phyloP scores from a whole-genome alignment of 2,329 filamentous ascomycete species.

The Aphanocladium album region DNA sequence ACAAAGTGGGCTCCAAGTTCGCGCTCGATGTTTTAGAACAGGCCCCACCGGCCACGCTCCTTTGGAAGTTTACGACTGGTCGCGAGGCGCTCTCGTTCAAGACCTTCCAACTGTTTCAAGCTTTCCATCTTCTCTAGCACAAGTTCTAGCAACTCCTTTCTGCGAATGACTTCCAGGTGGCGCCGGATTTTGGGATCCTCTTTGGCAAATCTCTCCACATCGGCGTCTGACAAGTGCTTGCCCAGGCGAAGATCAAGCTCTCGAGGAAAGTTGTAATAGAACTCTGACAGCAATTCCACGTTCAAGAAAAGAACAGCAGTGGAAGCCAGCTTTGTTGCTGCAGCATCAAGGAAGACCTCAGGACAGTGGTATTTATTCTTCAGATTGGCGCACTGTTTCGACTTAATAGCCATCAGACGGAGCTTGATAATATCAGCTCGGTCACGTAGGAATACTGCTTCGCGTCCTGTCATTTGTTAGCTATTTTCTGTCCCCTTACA shows the following conservation, averaged over 20 bases:
- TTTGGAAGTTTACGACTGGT: conserved; percentile 27
- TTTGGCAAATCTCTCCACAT: conserved; percentile 85
- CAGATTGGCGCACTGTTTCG: conserved; percentile 76
- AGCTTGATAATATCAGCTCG: conserved; percentile 86
- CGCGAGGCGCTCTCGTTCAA: conserved; percentile 52
- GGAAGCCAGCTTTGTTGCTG: conserved; percentile 87
- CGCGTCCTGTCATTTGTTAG: conserved; percentile 59
- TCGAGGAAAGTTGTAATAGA: conserved; percentile 95
- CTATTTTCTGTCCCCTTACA: background rate
- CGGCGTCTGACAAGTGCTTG: conserved; percentile 67
- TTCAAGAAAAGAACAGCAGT: conserved; percentile 97
- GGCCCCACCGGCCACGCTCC: conserved; percentile 43
- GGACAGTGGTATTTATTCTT: conserved; percentile 97
- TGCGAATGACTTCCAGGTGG: conserved; percentile 85
- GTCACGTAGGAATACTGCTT: conserved; percentile 91
- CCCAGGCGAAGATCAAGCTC: conserved; percentile 85
- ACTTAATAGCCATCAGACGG: conserved; percentile 81
- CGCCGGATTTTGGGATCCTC: conserved; percentile 87
- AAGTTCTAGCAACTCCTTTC: conserved; percentile 89
- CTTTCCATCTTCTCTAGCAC: conserved; percentile 96
- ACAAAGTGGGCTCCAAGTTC: background rate
- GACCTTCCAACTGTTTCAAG: conserved; percentile 73
- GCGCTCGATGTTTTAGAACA: conserved; percentile 34
- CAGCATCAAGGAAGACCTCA: conserved; percentile 95
- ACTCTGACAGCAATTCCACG: conserved; percentile 92